Evolutionary conservation across 2,329 filamentous ascomycete species (phyloP).

Genomic region (Myriangium duriaei): DNA sequence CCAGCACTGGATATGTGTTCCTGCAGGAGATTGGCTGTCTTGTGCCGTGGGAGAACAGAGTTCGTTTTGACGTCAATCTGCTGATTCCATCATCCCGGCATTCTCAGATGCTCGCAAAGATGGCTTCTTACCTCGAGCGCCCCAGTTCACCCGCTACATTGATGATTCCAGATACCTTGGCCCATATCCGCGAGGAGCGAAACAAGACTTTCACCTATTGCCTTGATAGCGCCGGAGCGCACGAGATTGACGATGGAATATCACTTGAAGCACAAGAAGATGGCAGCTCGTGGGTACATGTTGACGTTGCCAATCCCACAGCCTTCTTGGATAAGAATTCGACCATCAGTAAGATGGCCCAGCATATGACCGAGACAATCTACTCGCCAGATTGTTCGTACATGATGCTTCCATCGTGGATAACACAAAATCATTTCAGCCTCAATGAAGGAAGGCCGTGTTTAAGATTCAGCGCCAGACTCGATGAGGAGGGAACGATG

Average conservation of each 20-base stretch:
- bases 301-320: conserved; percentile 68
- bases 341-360: conserved; percentile 47
- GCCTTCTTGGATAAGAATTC: conserved; percentile 52
- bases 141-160: background rate
- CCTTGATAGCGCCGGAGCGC: conserved; percentile 54
- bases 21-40: conserved; percentile 65
- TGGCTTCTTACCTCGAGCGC: background rate
- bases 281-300: conserved; percentile 57
- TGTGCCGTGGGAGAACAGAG: conserved; percentile 55
- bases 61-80: conserved; percentile 46
- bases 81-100: conserved; percentile 38
- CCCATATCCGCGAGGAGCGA: conserved; percentile 47
- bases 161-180: conserved; percentile 39
- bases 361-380: conserved; percentile 42
- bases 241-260: conserved; percentile 68
- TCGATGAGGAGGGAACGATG: conserved; percentile 40
- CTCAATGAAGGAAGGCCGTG: conserved; percentile 41
- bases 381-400: conserved; percentile 46
- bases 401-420: conserved; percentile 42
- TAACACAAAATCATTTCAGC: conserved; percentile 41
- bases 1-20: conserved; percentile 47
- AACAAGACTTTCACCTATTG: conserved; percentile 51
- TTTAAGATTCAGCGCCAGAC: conserved; percentile 47
- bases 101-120: conserved; percentile 26
- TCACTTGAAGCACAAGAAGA: conserved; percentile 46